phyloP scores from a whole-genome alignment of 148 eudicot species.

The Cornus florida region DNA sequence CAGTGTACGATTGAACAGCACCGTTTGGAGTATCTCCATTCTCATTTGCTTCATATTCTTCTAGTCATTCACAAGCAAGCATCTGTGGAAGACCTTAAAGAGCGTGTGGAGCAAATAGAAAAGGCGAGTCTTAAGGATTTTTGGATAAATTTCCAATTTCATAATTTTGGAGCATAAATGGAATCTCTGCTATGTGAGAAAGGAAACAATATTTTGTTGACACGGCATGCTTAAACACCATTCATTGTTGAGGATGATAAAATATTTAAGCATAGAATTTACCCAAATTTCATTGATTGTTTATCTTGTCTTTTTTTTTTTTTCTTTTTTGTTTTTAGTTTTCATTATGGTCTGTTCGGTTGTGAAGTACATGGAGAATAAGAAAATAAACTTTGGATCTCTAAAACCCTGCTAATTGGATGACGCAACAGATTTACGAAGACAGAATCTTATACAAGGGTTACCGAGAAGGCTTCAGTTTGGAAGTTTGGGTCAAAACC shows the following conservation, averaged over 20 bases:
- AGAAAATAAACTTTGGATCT: not conserved
- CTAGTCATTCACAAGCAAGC: conserved; percentile 62
- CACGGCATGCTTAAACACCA: not conserved
- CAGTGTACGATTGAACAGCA: conserved; percentile 63
- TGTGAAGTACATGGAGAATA: not conserved
- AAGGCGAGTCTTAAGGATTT: conserved; percentile 41
- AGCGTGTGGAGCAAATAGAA: conserved; percentile 52
- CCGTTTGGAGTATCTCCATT: conserved; percentile 43
- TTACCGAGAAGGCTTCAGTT: too few species aligned
- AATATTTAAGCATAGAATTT: not conserved
- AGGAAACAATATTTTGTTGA: too few species aligned
- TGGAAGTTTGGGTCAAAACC: too few species aligned
- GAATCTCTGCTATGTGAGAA: not conserved
- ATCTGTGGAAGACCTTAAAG: conserved; percentile 44
- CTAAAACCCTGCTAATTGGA: not conserved
- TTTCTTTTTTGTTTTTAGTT: not conserved
- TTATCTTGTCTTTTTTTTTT: not conserved
- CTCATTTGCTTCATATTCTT: conserved; percentile 64
- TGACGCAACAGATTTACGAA: not conserved
- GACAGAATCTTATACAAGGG: too few species aligned
- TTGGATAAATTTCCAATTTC: not conserved
- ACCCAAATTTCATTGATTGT: not conserved
- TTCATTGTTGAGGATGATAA: not conserved
- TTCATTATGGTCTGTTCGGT: not conserved
- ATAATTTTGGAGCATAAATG: not conserved